A percentile compares a stretch with the other conserved stretches of the same genome.
Conservation (phyloP, 345 rosid species). For the Excoecaria agallocha region DNA sequence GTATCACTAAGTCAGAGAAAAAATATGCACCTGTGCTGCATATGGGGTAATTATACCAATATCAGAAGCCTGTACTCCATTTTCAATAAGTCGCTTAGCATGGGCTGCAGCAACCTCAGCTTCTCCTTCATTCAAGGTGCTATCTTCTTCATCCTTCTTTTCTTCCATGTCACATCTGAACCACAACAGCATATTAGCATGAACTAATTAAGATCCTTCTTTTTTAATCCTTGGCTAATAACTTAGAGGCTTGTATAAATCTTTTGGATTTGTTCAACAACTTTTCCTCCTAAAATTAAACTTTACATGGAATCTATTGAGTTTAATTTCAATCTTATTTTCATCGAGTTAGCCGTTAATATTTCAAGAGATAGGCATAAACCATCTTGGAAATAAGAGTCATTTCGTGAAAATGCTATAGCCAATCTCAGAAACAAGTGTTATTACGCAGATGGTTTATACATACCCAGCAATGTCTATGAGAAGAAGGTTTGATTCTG, state of each 20-base stretch:
- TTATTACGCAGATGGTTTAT: slow-evolving; percentile 4
- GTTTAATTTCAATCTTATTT: slow-evolving; percentile 13
- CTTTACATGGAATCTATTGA: background rate
- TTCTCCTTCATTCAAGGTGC: slow-evolving; percentile 94
- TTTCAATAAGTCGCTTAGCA: slow-evolving; percentile 69
- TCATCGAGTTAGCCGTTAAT: background rate
- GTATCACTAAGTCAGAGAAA: background rate
- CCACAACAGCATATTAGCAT: slow-evolving; percentile 23
- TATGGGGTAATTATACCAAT: slow-evolving; percentile 93
- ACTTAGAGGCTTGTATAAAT: background rate
- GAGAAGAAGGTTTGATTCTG: slow-evolving; percentile 81
- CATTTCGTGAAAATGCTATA: slow-evolving; percentile 4
- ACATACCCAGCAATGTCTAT: slow-evolving; percentile 80
- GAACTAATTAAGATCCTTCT: slow-evolving; percentile 4
- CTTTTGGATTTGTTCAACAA: background rate
- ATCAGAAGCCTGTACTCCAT: slow-evolving; percentile 78
- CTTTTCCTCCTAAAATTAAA: slow-evolving; percentile 4
- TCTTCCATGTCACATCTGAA: slow-evolving; percentile 95
- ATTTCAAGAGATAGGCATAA: background rate
- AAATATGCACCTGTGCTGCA: slow-evolving; percentile 73
- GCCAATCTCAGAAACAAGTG: background rate
- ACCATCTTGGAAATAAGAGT: background rate
- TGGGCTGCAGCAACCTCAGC: slow-evolving; percentile 87
- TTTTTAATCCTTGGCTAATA: background rate
- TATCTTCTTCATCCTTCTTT: slow-evolving; percentile 98